phyloP scores from a whole-genome alignment of 805 yeast genomes.

The Wickerhamiella australiensis region DNA sequence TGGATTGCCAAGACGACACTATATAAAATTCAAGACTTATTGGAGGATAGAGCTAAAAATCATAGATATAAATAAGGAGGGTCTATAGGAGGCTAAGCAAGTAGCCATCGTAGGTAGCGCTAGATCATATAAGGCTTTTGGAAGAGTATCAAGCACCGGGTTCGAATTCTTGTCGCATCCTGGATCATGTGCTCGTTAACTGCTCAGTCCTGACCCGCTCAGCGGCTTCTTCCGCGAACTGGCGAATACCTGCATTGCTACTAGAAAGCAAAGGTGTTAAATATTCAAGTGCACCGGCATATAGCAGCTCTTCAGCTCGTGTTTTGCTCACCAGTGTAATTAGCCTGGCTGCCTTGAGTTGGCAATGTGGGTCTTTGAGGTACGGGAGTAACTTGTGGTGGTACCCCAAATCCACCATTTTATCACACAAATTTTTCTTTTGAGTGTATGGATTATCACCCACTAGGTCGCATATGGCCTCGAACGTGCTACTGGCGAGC shows the following conservation, averaged over 20 bases:
- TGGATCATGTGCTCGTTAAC: no score
- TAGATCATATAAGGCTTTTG: no score
- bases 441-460: neutral
- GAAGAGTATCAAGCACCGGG: no score
- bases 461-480: neutral
- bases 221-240: neutral
- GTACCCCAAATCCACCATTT: conserved; percentile 1
- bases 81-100: neutral
- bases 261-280: neutral
- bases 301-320: neutral
- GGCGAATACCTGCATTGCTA: neutral
- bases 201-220: neutral
- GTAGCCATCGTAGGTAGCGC: no score
- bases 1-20: no score
- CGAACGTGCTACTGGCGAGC: neutral
- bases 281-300: neutral
- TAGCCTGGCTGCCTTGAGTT: neutral
- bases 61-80: neutral
- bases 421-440: neutral
- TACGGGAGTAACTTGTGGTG: neutral
- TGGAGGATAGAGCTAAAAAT: no score
- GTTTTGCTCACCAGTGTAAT: neutral
- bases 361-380: neutral
- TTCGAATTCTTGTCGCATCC: no score
- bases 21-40: no score